Percentiles rank a stretch among this genome's conserved stretches.
phyloP scores from a whole-genome alignment of 2,329 filamentous ascomycete genomes.

The Lecanosticta acicola region DNA sequence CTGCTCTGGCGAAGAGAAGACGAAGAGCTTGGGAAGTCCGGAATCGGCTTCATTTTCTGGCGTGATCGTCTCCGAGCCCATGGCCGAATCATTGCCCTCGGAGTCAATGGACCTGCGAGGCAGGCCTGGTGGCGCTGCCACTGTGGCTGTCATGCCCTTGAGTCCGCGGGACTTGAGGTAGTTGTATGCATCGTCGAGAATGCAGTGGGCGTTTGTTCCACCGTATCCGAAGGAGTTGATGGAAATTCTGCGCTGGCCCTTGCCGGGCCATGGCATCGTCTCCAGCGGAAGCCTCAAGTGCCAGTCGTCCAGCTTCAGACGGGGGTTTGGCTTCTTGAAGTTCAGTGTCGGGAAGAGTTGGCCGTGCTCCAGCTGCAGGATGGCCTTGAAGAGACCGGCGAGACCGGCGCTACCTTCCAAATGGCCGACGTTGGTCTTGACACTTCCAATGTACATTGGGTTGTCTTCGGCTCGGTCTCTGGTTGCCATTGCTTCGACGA shows the following conservation, averaged over 20 bases:
- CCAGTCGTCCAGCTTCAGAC: constrained; percentile 24
- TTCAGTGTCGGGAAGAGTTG: constrained; percentile 23
- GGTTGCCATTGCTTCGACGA: not conserved
- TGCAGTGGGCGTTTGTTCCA: constrained; percentile 2
- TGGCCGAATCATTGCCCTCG: not conserved
- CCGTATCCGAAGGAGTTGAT: constrained; percentile 18
- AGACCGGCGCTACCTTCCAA: constrained; percentile 14
- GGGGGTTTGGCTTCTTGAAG: constrained; percentile 22
- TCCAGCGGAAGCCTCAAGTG: constrained; percentile 8
- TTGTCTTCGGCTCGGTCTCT: not conserved
- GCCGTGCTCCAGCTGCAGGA: constrained; percentile 21
- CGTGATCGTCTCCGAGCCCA: not conserved
- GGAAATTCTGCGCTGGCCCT: constrained; percentile 11
- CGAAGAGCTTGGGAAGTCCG: not conserved
- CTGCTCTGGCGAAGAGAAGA: not conserved
- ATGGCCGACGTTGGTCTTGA: constrained; percentile 25
- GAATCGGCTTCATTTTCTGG: not conserved
- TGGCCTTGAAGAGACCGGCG: constrained; percentile 18
- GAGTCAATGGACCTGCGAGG: not conserved
- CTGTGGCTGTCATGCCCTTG: not conserved
- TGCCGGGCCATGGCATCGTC: constrained; percentile 34
- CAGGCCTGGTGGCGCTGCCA: not conserved
- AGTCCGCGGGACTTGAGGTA: not conserved
- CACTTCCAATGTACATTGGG: constrained; percentile 17
- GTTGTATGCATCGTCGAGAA: constrained; percentile 9